Conservation (phyloP, 2,329 filamentous ascomycete genomes). For the Aspergillus quadrilineatus region DNA sequence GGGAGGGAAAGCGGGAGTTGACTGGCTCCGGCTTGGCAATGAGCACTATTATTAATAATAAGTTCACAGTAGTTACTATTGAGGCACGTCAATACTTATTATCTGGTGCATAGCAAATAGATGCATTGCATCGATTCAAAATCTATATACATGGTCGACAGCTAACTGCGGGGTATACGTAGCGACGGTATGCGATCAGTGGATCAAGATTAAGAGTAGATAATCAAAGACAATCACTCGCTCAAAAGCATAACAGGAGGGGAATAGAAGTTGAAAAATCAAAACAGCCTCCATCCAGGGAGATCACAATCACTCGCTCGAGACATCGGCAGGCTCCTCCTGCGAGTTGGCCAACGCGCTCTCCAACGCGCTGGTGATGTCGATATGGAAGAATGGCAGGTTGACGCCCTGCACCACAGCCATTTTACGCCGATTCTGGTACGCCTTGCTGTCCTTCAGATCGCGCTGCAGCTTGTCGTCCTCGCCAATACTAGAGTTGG, state of each 20-base stretch:
- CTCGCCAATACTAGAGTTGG: conserved; percentile 30
- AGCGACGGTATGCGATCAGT: not conserved
- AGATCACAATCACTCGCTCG: not conserved
- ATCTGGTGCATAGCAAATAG: no score
- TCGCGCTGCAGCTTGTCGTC: conserved; percentile 47
- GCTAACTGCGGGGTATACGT: no score
- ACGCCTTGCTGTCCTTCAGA: conserved; percentile 50
- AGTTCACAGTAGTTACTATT: no score
- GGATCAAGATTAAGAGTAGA: not conserved
- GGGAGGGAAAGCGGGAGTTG: no score
- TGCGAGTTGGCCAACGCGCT: conserved; percentile 80
- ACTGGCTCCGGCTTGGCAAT: no score
- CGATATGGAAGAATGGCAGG: conserved; percentile 88
- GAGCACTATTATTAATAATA: no score
- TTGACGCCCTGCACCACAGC: conserved; percentile 83
- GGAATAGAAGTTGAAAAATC: not conserved
- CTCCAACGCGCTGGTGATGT: conserved; percentile 84
- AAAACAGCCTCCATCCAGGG: conserved; percentile 12
- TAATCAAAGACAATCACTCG: not conserved
- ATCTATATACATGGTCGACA: no score
- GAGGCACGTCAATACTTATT: no score
- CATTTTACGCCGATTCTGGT: conserved; percentile 40
- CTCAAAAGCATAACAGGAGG: not conserved
- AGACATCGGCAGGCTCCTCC: conserved; percentile 18
- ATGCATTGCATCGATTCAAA: no score